Evolutionary conservation across 768 basidiomycete species (phyloP), one percentile per base, ranked within the genome.

Genomic region (Exsudoporus frostii): DNA sequence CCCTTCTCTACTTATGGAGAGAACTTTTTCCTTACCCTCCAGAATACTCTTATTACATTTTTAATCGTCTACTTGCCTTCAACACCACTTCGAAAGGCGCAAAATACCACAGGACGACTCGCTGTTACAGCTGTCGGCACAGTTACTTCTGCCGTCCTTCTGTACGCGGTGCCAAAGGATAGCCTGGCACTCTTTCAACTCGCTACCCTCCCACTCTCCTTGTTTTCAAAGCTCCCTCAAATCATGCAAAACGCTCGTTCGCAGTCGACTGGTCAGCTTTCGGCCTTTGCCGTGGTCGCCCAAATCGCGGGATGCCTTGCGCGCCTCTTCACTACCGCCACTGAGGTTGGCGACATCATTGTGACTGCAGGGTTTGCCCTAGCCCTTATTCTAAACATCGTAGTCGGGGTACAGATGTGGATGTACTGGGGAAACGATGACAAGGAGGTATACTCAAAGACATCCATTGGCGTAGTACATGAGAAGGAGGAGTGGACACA

Each of bases 1-100:
- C 93, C 97, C 0, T 97, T 98, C 77, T 92, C 91, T 19, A 98
- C 97, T 1, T 99, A 98, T 55, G 97, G 97, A 64, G 97, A 99
- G 72, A 98, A 96, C 76, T 68, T 94, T 51, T 98, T 98, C 82
- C 80, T 98, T 45, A 85, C 91, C 29, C 64, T 93, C 53, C 93
- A 96, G 71, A 93, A 96, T 74, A 76, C 87, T 61, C 55, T 90
- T 73, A 92, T 98, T 67, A 92, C 92, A 15, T 78, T 93, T 64
- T 83, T 95, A 60, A 96, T 96, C 70, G 79, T 94, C 45, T 74
- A 74, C 68, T 86, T 88, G 64, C 78, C 82, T 8, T 61, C 71
- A 5, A 43, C 63, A 9, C 61, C 62, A 3, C 68, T 62, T 11
- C 61, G 60, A 17, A 64, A 65, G 29, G 47, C 53, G 2, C 67